Base-by-base conservation (phyloP, 805 yeast species). In the Metschnikowia henanensis region DNA sequence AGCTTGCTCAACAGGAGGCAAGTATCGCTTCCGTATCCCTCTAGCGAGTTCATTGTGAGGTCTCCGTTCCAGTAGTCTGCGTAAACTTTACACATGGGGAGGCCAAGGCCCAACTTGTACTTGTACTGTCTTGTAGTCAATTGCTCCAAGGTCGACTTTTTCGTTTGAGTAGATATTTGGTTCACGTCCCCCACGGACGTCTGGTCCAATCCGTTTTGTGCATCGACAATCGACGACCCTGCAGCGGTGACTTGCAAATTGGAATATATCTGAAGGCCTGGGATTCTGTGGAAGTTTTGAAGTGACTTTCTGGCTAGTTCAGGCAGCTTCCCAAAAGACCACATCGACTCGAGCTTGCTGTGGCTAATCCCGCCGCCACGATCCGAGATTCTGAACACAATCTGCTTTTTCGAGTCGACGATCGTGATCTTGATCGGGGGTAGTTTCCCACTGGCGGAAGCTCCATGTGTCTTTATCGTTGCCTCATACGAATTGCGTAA, bases 1-100 rank as follows among this genome's bases (percentile, higher is more conserved):
- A 89, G 73, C 60, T 88, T 87, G 23, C 90, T 84, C 46, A 92
- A 68, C 25, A 84, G 81, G 57, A 94, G 67, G 47, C 84, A 83
- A 0, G 92, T 90, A 59, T 92, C 99, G 29, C 94, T 81, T 2
- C 99, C 99, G 55, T 84, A 88, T 2, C 97, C 97, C 47, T 89
- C 92, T 39, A 92, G 68, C 0, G 95, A 84, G 53, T 83, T 83
- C 75, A 92, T 79, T 46, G 82, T 83, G 39, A 92, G 64, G 39
- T 84, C 87, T 6, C 98, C 98, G 55, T 91, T 94, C 98, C 98
- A 92, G 64, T 92, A 92, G 55, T 92, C 97, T 0, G 96, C 88
- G 59, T 92, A 92, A 0, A 91, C 88, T 53, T 87, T 83, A 57
- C 96, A 86, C 85, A 92, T 82, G 0, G 98, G 97, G 47, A 92